Percentiles rank a stretch among this genome's conserved stretches.
phyloP scores from a whole-genome alignment of 2,329 filamentous ascomycete species.

The Penicillium sp. region DNA sequence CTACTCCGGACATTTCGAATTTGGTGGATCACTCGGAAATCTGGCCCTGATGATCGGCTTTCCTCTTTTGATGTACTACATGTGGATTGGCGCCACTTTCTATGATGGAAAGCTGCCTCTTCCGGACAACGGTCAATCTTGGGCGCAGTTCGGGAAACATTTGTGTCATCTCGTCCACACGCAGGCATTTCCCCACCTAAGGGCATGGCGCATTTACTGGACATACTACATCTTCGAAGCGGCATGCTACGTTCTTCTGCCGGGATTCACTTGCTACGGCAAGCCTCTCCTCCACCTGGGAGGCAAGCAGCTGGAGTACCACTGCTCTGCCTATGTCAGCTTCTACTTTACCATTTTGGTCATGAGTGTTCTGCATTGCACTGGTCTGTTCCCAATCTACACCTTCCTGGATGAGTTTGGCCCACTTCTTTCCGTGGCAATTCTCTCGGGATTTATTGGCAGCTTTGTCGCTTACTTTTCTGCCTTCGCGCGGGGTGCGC shows the following conservation, averaged over 20 bases:
- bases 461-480: constrained; percentile 81
- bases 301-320: constrained; percentile 85
- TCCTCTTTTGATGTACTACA: constrained; percentile 94
- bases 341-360: constrained; percentile 82
- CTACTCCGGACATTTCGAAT: constrained; percentile 61
- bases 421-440: constrained; percentile 86
- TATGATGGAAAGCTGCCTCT: constrained; percentile 80
- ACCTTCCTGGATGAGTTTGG: constrained; percentile 94
- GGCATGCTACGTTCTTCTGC: constrained; percentile 77
- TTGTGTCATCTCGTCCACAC: constrained; percentile 72
- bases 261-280: constrained; percentile 82
- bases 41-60: constrained; percentile 84
- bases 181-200: constrained; percentile 76
- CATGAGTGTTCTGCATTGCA: constrained; percentile 71
- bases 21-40: constrained; percentile 79
- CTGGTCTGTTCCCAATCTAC: constrained; percentile 81
- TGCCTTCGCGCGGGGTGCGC: constrained; percentile 74
- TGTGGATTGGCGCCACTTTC: constrained; percentile 94
- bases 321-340: constrained; percentile 83
- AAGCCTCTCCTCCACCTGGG: constrained; percentile 80
- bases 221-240: constrained; percentile 82
- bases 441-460: constrained; percentile 82
- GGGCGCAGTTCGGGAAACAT: constrained; percentile 68
- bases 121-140: constrained; percentile 64
- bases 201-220: constrained; percentile 95